These are phyloP conservation scores for Daldinia grandis DNA, from an alignment of 495 filamentous ascomycete genomes.

Conservation along the genomic window DNA sequence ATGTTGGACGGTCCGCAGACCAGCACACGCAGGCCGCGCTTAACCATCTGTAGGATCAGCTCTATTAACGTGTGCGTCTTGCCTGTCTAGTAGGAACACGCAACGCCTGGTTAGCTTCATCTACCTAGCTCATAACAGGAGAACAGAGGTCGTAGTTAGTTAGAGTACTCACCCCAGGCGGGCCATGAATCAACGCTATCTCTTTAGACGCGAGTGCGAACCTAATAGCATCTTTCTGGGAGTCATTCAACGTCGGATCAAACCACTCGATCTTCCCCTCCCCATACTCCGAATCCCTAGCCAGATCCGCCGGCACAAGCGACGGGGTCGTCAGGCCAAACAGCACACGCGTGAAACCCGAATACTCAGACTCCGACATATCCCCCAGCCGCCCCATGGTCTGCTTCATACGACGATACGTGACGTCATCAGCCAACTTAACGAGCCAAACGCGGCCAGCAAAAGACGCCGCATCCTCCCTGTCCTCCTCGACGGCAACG, in stretches of 20 bases:
- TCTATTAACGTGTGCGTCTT: slow-evolving; percentile 98
- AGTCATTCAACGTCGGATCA: slow-evolving; percentile 83
- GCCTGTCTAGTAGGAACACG: slow-evolving; percentile 65
- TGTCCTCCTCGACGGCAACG: slow-evolving; percentile 71
- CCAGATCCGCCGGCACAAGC: slow-evolving; percentile 57
- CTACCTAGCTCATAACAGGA: not conserved
- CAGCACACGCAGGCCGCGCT: slow-evolving; percentile 73
- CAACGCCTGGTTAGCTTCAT: not conserved
- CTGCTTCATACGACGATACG: slow-evolving; percentile 88
- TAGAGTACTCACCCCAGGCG: slow-evolving; percentile 70
- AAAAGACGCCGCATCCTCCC: slow-evolving; percentile 68
- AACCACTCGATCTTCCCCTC: slow-evolving; percentile 70
- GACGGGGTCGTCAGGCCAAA: slow-evolving; percentile 76
- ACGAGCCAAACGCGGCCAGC: slow-evolving; percentile 71
- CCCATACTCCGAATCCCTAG: slow-evolving; percentile 45
- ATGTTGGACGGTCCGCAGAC: slow-evolving; percentile 98
- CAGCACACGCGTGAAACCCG: slow-evolving; percentile 78
- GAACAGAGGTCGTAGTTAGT: not conserved
- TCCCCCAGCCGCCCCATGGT: slow-evolving; percentile 83
- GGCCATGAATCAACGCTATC: slow-evolving; percentile 93
- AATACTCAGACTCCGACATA: slow-evolving; percentile 73
- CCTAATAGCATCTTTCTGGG: slow-evolving; percentile 87
- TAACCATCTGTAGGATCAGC: slow-evolving; percentile 85
- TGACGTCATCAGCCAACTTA: slow-evolving; percentile 95
- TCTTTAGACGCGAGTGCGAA: slow-evolving; percentile 87